Evolutionary conservation across 139 green algal genomes (phyloP).

Genomic region (Yamagishiella unicocca): DNA sequence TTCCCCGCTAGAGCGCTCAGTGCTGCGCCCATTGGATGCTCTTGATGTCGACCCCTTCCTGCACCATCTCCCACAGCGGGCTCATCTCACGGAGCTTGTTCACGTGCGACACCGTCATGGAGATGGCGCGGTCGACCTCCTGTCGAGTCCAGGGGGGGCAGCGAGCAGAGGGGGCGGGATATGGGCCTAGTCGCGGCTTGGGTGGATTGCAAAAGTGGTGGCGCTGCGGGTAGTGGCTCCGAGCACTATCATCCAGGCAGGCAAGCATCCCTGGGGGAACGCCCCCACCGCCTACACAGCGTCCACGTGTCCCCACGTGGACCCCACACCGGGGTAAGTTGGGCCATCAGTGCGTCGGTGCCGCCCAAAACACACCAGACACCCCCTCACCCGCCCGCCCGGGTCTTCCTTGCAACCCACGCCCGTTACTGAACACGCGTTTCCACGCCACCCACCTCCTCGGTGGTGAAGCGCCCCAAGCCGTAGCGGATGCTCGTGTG

Average conservation of each 20-base stretch:
- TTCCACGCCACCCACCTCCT: constrained; percentile 52
- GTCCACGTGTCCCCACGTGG: too few species aligned
- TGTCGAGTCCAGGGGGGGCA: background rate
- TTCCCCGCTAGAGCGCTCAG: too few species aligned
- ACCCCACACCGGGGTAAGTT: too few species aligned
- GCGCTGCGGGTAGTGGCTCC: too few species aligned
- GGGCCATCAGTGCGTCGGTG: too few species aligned
- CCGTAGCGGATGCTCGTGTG: constrained; percentile 92
- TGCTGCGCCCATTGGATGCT: constrained; percentile 97
- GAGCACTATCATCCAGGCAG: too few species aligned
- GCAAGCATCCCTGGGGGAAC: too few species aligned
- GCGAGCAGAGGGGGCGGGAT: background rate
- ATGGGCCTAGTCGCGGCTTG: too few species aligned
- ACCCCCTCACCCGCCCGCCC: too few species aligned
- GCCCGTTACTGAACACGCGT: background rate
- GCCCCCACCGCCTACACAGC: too few species aligned
- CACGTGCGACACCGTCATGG: constrained; percentile 91
- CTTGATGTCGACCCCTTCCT: constrained; percentile 97
- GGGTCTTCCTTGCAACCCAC: background rate
- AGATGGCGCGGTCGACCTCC: constrained; percentile 90
- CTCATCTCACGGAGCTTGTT: constrained; percentile 97
- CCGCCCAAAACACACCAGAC: too few species aligned
- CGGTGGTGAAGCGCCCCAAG: constrained; percentile 96
- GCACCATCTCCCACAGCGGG: constrained; percentile 98
- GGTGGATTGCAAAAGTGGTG: too few species aligned